Conservation (phyloP, 148 eudicot genomes). For the Polygonum aviculare region DNA sequence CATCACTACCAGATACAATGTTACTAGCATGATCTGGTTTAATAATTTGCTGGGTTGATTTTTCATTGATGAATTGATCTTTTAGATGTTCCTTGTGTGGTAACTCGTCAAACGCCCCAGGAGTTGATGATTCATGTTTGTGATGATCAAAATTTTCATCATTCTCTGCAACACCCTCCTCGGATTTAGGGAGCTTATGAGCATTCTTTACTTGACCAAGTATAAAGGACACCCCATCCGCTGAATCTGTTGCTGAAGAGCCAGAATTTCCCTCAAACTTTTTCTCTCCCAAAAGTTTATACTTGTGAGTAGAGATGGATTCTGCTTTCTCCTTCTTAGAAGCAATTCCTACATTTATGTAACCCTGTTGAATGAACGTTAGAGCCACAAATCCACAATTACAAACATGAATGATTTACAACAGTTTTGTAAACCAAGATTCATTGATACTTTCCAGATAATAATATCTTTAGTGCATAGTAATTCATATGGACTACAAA, state of each 20-base stretch:
- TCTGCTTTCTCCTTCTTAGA: constrained; percentile 54
- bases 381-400: constrained; percentile 8
- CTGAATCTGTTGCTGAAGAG: constrained; percentile 46
- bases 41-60: constrained; percentile 1
- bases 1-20: constrained; percentile 21
- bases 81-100: constrained; percentile 4
- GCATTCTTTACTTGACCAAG: constrained; percentile 48
- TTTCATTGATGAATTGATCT: background rate
- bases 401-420: background rate
- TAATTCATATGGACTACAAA: background rate
- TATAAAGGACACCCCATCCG: constrained; percentile 75
- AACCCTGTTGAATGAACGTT: constrained; percentile 52
- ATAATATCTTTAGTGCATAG: background rate
- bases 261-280: constrained; percentile 42
- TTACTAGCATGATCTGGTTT: constrained; percentile 20
- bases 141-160: constrained; percentile 23
- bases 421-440: background rate
- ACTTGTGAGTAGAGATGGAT: constrained; percentile 33
- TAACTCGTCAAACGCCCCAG: constrained; percentile 24
- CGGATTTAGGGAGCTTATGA: constrained; percentile 20
- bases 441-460: background rate
- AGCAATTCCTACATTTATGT: constrained; percentile 87
- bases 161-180: constrained; percentile 25
- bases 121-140: constrained; percentile 24
- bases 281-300: constrained; percentile 53